phyloP scores from a whole-genome alignment of 768 basidiomycete genomes.

The Leccinellum rugosiceps region DNA sequence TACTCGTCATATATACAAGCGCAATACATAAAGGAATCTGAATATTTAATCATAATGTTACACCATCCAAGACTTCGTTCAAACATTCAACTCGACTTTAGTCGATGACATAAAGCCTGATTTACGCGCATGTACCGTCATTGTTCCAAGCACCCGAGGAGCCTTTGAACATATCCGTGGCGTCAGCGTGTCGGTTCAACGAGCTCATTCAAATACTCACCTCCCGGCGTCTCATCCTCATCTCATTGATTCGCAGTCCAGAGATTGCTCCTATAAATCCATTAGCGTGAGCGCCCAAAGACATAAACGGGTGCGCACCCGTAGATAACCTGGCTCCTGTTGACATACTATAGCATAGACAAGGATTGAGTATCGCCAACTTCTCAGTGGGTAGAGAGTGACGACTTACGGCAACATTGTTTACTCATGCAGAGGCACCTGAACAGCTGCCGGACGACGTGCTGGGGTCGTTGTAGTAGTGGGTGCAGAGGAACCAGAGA shows the following conservation, averaged over 20 bases:
- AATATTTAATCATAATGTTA: neutral
- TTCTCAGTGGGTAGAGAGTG: neutral
- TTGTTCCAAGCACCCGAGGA: conserved; percentile 55
- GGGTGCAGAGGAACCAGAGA: conserved; percentile 4
- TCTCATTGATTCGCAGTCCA: conserved; percentile 52
- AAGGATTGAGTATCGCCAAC: neutral
- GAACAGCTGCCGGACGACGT: conserved; percentile 36
- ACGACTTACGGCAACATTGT: conserved; percentile 34
- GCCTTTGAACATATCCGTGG: conserved; percentile 29
- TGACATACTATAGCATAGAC: conserved; percentile 35
- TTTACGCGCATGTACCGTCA: conserved; percentile 45
- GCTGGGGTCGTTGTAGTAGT: conserved; percentile 7
- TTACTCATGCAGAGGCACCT: conserved; percentile 42
- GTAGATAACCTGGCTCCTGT: conserved; percentile 41
- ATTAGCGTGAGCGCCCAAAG: no score
- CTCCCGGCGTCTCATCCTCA: conserved; percentile 35
- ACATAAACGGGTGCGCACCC: conserved; percentile 25
- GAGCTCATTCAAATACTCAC: conserved; percentile 7
- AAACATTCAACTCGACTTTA: neutral
- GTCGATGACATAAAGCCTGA: neutral
- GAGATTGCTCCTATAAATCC: conserved; percentile 37
- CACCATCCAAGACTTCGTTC: neutral
- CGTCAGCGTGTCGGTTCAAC: neutral
- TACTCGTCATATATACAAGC: no score
- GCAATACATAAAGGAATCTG: neutral